Percentiles rank a stretch among this genome's conserved stretches.
phyloP scores from a whole-genome alignment of 257 asterid genomes.

The Nicotiana noctiflora region DNA sequence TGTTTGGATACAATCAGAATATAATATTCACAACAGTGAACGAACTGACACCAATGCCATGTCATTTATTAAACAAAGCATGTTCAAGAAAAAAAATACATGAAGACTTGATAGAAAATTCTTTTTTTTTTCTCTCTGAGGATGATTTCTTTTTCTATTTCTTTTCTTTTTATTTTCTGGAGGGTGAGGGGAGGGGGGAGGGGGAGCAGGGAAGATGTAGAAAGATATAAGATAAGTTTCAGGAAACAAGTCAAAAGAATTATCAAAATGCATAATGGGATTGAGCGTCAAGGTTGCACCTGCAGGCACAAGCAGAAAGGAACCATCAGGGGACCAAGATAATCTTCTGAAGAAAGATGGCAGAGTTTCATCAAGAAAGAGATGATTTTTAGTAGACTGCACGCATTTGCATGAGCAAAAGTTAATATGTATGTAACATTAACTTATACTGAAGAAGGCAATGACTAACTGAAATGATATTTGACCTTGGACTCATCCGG shows the following conservation, averaged over 20 bases:
- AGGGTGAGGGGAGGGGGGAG: not conserved
- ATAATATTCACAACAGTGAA: not conserved
- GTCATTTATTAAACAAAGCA: not conserved
- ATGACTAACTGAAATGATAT: not conserved
- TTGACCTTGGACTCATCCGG: slow-evolving; percentile 83
- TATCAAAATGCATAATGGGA: not conserved
- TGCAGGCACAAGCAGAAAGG: slow-evolving; percentile 92
- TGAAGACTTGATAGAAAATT: not conserved
- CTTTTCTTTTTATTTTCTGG: not conserved
- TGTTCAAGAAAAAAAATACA: not conserved
- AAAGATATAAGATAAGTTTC: not conserved
- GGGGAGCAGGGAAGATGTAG: not conserved
- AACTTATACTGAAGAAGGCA: not conserved
- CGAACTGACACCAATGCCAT: not conserved
- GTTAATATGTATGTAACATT: not conserved
- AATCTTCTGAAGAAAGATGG: slow-evolving; percentile 96
- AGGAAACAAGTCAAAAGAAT: not conserved
- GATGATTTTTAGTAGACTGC: slow-evolving; percentile 76
- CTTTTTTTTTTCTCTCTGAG: not conserved
- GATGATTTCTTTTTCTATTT: not conserved
- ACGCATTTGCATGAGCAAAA: slow-evolving; percentile 16
- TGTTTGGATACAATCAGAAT: not conserved
- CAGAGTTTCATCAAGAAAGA: slow-evolving; percentile 91
- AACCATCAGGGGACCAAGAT: slow-evolving; percentile 97
- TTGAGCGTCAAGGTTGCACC: slow-evolving; percentile 33